phyloP scores from a whole-genome alignment of 441 rosid species.

The Viola pubescens region DNA sequence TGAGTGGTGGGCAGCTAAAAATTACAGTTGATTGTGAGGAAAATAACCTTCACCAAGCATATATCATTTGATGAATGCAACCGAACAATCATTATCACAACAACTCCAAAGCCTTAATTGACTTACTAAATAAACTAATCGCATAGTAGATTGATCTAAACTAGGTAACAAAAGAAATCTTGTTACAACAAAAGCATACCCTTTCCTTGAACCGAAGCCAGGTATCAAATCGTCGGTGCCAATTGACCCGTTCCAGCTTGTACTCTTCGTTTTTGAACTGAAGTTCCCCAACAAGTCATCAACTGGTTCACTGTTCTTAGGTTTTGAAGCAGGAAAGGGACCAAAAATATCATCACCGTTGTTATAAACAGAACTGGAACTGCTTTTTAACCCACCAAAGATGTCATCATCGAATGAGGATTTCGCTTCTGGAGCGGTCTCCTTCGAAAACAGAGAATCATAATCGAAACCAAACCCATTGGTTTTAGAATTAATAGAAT shows the following conservation, averaged over 20 bases:
- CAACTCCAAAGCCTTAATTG: neutral
- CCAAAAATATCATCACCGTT: conserved; percentile 37
- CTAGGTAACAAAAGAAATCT: neutral
- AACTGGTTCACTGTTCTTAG: conserved; percentile 19
- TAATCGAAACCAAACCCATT: conserved; percentile 34
- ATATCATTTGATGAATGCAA: neutral
- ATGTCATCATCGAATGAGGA: conserved; percentile 40
- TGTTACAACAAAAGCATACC: conserved; percentile 30
- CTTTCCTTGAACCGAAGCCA: conserved; percentile 52
- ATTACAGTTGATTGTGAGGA: neutral
- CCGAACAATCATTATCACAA: neutral
- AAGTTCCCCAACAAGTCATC: conserved; percentile 59
- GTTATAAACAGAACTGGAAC: conserved; percentile 17
- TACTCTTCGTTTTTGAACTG: conserved; percentile 25
- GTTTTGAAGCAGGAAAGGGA: conserved; percentile 27
- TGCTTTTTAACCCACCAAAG: conserved; percentile 40
- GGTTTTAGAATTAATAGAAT: conserved; percentile 21
- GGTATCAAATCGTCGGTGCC: conserved; percentile 61
- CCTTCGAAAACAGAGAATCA: conserved; percentile 38
- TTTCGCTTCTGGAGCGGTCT: conserved; percentile 23
- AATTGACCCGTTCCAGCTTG: conserved; percentile 27
- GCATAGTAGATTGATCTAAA: too few species aligned
- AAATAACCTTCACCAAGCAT: neutral
- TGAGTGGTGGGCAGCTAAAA: neutral
- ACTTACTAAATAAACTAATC: conserved; percentile 3